Evolutionary conservation across 2,329 filamentous ascomycete genomes (phyloP).

Genomic region (Trichothecium sympodiale): DNA sequence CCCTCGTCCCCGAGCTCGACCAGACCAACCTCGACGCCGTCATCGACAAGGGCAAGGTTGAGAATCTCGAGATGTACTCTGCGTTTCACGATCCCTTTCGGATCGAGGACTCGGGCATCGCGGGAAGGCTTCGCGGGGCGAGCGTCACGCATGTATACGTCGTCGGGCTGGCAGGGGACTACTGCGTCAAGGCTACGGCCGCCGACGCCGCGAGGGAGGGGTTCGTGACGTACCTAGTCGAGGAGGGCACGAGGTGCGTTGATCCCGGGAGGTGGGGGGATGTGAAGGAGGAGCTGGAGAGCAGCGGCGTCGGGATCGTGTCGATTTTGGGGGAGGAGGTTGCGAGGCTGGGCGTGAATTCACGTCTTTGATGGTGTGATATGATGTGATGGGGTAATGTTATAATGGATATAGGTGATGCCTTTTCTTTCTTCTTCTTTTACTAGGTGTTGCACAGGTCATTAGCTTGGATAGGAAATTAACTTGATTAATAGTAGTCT

Average conservation of each 20-base stretch:
- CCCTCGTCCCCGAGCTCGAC: slow-evolving; percentile 63
- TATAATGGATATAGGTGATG: too few relatives aligned
- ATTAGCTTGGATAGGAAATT: too few relatives aligned
- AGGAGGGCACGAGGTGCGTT: slow-evolving; percentile 69
- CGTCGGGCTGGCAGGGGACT: slow-evolving; percentile 79
- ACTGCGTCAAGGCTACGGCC: slow-evolving; percentile 76
- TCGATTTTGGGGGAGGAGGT: too few relatives aligned
- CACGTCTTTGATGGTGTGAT: too few relatives aligned
- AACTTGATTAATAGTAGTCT: too few relatives aligned
- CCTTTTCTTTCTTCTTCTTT: too few relatives aligned
- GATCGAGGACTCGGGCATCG: slow-evolving; percentile 53
- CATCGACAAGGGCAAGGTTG: slow-evolving; percentile 68
- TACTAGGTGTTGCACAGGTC: too few relatives aligned
- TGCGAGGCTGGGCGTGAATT: too few relatives aligned
- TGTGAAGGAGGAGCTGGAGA: slow-evolving; percentile 40
- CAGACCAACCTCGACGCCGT: slow-evolving; percentile 46
- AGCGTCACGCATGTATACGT: slow-evolving; percentile 71
- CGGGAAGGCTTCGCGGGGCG: slow-evolving; percentile 39
- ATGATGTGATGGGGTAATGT: too few relatives aligned
- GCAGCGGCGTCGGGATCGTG: slow-evolving; percentile 52
- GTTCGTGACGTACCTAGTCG: slow-evolving; percentile 65
- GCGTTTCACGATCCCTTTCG: slow-evolving; percentile 77
- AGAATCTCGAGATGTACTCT: slow-evolving; percentile 82
- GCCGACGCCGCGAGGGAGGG: slow-evolving; percentile 66
- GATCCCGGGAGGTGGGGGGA: slow-evolving; percentile 47